Percentiles rank a stretch among this genome's conserved stretches.
Evolutionary conservation across 1,284 basidiomycete species (phyloP).

Genomic region (Sanguinoderma infundibulare): DNA sequence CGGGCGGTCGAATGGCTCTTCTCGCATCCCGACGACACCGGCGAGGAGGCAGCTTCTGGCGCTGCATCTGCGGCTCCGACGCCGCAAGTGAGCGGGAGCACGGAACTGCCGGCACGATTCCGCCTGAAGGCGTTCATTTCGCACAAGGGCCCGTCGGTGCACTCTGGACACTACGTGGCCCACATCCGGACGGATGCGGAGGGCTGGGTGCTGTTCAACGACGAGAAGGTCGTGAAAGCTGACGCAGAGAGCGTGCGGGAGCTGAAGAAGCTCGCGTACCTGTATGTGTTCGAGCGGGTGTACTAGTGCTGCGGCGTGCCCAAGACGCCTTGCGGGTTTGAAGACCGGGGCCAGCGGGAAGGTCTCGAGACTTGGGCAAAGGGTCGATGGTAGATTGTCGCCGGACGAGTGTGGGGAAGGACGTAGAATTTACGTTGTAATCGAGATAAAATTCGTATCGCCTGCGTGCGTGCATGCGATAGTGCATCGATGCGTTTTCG

Average conservation of each 20-base stretch:
- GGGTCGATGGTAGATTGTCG: not conserved
- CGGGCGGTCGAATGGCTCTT: slow-evolving; percentile 98
- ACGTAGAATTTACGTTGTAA: slow-evolving; percentile 1
- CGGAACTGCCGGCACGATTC: slow-evolving; percentile 76
- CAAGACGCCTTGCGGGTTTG: not conserved
- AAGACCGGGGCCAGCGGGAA: not conserved
- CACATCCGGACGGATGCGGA: slow-evolving; percentile 63
- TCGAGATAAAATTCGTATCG: not conserved
- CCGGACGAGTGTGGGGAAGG: not conserved
- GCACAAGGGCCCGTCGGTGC: slow-evolving; percentile 95
- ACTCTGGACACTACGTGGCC: slow-evolving; percentile 94
- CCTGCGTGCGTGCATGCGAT: not conserved
- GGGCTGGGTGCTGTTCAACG: slow-evolving; percentile 90
- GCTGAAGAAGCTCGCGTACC: slow-evolving; percentile 83
- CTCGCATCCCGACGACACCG: slow-evolving; percentile 88
- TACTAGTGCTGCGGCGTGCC: slow-evolving; percentile 26
- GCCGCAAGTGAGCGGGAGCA: slow-evolving; percentile 49
- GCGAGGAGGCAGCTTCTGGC: slow-evolving; percentile 55
- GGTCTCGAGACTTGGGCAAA: slow-evolving; percentile 13
- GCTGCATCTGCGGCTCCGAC: slow-evolving; percentile 26
- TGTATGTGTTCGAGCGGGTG: slow-evolving; percentile 85
- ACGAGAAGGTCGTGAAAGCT: slow-evolving; percentile 93
- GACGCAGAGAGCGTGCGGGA: slow-evolving; percentile 75
- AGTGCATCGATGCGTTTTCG: not conserved
- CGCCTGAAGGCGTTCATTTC: slow-evolving; percentile 92